Percentiles rank a stretch among this genome's conserved stretches.
phyloP scores from a whole-genome alignment of 2,329 filamentous ascomycete species.

The Microdochium nivale region DNA sequence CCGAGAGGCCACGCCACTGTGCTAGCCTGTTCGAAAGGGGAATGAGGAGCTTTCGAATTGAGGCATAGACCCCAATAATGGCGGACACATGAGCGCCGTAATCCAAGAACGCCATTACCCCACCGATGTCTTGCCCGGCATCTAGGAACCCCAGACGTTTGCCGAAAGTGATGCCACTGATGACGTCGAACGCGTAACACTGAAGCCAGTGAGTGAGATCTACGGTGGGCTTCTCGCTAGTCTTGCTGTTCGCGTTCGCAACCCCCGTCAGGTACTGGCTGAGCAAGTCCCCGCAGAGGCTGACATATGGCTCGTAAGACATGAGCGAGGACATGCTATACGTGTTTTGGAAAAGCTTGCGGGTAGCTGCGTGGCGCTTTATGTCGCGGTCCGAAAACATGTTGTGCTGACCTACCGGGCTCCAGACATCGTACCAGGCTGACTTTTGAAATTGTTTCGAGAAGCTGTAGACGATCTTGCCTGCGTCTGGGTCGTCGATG shows the following conservation, averaged over 20 bases:
- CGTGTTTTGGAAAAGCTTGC: not conserved
- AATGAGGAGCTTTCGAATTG: not conserved
- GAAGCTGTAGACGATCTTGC: not conserved
- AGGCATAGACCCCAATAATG: conserved; percentile 7
- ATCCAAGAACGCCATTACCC: conserved; percentile 7
- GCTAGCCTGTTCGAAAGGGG: not conserved
- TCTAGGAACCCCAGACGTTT: conserved; percentile 16
- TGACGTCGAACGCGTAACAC: conserved; percentile 17
- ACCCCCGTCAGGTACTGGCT: not conserved
- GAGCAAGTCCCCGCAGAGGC: not conserved
- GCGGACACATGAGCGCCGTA: conserved; percentile 8
- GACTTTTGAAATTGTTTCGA: not conserved
- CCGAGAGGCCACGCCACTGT: not conserved
- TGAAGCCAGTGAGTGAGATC: conserved; percentile 9
- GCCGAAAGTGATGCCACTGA: conserved; percentile 11
- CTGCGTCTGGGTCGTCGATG: not conserved
- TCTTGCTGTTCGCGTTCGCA: not conserved
- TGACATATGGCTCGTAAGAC: not conserved
- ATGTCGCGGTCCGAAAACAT: not conserved
- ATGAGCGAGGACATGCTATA: not conserved
- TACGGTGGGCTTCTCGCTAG: conserved; percentile 9
- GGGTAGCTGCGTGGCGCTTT: not conserved
- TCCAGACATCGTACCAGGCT: not conserved
- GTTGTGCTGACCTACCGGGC: not conserved
- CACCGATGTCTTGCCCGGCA: conserved; percentile 11